Evolutionary conservation across 495 filamentous ascomycete genomes (phyloP), one percentile per base, ranked within the genome.

Genomic region (Penicillium bovifimosum): DNA sequence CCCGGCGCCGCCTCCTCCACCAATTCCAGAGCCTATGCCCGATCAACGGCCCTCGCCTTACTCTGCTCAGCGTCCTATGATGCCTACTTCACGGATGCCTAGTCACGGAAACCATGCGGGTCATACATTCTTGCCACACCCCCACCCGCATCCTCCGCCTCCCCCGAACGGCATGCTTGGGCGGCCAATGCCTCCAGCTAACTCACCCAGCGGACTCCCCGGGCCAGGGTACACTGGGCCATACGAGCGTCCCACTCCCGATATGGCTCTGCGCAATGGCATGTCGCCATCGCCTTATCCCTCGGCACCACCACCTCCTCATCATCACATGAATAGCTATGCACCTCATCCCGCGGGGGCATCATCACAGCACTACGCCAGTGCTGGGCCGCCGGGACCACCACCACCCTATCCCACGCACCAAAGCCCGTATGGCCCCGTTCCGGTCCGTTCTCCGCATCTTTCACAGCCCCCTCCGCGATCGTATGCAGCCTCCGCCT

Each of bases 401-500:
- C 74, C 72, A 5, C 61, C 70, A 40, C 47, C 66, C 3, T 74
- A 67, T 44, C n/a, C 65, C 4, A 48, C 66, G 14, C 73, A 75
- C 14, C 71, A 71, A 17, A 75, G 71, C 48, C 74, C 74, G 0
- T 73, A 73, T 56, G 72, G 66, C 24, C 66, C 62, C 10, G 64
- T 67, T 10, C 58, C 64, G 58, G 66, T 66, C 9, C 64, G 71
- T 2, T 75, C 76, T 11, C 69, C 75, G n/a, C 71, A 66, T 54
- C 58, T 62, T 17, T 63, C 63, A n/a, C 70, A 73, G 18, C 63
- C 64, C 6, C 45, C 69, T 6, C 62, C 70, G 16, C 72, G 73
- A 13, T 52, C 70, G 24, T 74, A 68, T 43, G 67, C 72, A n/a
- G 63, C 78, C 27, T 79, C 76, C 1, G 69, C 69, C 16, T 75